Percentiles rank a stretch among this genome's conserved stretches.
Evolutionary conservation across 192 early-diverging fungal species (phyloP).

Genomic region (Backusella tuberculispora): DNA sequence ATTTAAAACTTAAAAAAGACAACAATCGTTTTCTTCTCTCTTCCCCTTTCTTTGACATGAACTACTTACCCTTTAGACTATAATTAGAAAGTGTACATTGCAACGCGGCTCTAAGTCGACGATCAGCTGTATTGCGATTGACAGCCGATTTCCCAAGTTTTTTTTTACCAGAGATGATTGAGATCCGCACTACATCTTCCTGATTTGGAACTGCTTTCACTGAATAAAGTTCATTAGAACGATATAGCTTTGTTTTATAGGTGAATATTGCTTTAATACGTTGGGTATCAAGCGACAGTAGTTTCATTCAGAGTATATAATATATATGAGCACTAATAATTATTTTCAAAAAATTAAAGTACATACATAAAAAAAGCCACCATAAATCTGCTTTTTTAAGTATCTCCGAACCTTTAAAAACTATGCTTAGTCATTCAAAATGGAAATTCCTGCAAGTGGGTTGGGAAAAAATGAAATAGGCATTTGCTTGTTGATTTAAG

Average conservation of each 20-base stretch:
- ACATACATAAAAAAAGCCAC: too few species aligned
- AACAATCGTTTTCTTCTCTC: neutral
- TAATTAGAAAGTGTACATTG: neutral
- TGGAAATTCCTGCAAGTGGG: too few species aligned
- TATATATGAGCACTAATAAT: too few species aligned
- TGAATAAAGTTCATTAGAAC: neutral
- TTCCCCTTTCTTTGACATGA: neutral
- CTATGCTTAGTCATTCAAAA: too few species aligned
- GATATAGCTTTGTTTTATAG: neutral
- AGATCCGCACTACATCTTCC: neutral
- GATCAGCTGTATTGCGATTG: constrained; percentile 7
- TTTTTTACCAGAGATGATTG: constrained; percentile 25
- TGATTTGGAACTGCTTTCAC: constrained; percentile 9
- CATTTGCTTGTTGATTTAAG: too few species aligned
- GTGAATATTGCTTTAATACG: neutral
- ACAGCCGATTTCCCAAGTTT: constrained; percentile 22
- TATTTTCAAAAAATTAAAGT: too few species aligned
- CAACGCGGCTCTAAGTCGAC: constrained; percentile 13
- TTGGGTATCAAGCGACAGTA: neutral
- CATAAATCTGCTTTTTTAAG: too few species aligned
- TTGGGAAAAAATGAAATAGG: too few species aligned
- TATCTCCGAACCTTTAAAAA: too few species aligned
- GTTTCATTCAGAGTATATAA: too few species aligned
- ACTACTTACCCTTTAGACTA: neutral
- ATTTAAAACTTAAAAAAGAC: neutral